Evolutionary conservation across 352 stramenopile species (phyloP), one percentile per base, ranked within the genome.

Genomic region (Globisporangium perplexum): DNA sequence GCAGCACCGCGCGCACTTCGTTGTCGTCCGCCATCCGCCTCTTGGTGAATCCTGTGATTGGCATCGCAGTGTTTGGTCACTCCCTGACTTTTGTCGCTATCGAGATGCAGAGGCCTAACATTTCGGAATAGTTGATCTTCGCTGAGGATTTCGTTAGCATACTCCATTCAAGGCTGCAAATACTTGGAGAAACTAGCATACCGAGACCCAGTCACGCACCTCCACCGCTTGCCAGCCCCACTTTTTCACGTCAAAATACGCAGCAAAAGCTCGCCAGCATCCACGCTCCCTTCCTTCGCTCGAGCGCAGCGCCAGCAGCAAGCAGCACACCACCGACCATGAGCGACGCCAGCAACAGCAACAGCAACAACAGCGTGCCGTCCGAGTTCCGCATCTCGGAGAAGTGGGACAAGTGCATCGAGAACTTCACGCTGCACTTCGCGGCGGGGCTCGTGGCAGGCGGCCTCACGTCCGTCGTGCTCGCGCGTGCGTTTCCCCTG

Each of bases 381-480:
- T 94, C 83, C 47, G 83, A 94, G 74, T 94, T 89, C 77, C 76
- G 77, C 62, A 92, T 94, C 72, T 94, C 83, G 26, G 83, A 94
- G 71, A 94, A 94, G 64, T 94, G 83, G 83, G 83, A 94, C 75
- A 92, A 92, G 69, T 94, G 83, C 53, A 69, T 94, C 38, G 83
- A 94, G 66, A 94, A 91, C 68, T 94, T 94, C 50, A 73, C 82
- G 57, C 80, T 94, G 42, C 83, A 94, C 73, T 94, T 94, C 68
- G 72, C 71, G 3, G 79, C 79, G 30, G 83, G 83, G 20, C 79
- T 92, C 42, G 81, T 94, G 38, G 83, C 81, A 39, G 83, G 83
- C 46, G 83, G 83, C 23, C 72, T 94, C 67, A 85, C 83, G 44
- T 92, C 81, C 18, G 62, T 94, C 59, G 83, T 94, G 26, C 66